phyloP scores from a whole-genome alignment of 2,329 filamentous ascomycete species.

The Onygenales sp. region DNA sequence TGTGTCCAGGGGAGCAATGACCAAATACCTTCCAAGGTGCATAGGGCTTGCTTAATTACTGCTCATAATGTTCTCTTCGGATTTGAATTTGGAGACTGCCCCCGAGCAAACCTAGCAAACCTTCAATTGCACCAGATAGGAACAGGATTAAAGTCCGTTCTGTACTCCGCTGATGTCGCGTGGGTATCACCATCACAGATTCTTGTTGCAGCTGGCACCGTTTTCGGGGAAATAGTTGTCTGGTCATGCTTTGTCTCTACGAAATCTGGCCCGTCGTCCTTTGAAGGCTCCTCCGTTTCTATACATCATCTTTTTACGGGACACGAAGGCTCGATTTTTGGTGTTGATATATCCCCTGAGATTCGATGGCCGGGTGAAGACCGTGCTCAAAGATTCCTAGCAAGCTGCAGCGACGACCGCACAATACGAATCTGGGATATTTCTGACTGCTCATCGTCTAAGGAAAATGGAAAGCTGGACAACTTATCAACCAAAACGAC shows the following conservation, averaged over 20 bases:
- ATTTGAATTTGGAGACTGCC: slow-evolving; percentile 24
- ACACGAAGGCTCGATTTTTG: slow-evolving; percentile 92
- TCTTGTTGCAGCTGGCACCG: slow-evolving; percentile 78
- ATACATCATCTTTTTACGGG: slow-evolving; percentile 51
- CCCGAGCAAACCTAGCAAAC: slow-evolving; percentile 14
- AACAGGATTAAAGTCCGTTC: slow-evolving; percentile 60
- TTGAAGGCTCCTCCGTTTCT: slow-evolving; percentile 20
- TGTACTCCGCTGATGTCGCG: slow-evolving; percentile 72
- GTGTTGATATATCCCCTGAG: slow-evolving; percentile 64
- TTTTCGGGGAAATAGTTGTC: slow-evolving; percentile 86
- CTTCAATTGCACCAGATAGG: slow-evolving; percentile 33
- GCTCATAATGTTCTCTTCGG: slow-evolving; percentile 75
- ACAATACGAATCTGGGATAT: slow-evolving; percentile 86
- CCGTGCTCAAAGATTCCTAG: slow-evolving; percentile 53
- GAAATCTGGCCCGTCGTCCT: slow-evolving; percentile 6
- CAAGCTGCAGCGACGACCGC: slow-evolving; percentile 90
- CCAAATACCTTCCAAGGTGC: slow-evolving; percentile 16
- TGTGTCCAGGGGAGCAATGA: slow-evolving; percentile 27
- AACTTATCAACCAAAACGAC: neutral
- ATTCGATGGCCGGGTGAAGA: slow-evolving; percentile 31
- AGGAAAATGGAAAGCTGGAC: slow-evolving; percentile 15
- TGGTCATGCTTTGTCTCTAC: slow-evolving; percentile 58
- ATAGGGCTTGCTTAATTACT: slow-evolving; percentile 57
- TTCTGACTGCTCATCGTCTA: slow-evolving; percentile 40
- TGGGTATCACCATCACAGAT: slow-evolving; percentile 52